These are phyloP conservation scores for Lasiosphaeriaceae sp. DNA, from an alignment of 495 filamentous ascomycete genomes.

Conservation along the genomic window DNA sequence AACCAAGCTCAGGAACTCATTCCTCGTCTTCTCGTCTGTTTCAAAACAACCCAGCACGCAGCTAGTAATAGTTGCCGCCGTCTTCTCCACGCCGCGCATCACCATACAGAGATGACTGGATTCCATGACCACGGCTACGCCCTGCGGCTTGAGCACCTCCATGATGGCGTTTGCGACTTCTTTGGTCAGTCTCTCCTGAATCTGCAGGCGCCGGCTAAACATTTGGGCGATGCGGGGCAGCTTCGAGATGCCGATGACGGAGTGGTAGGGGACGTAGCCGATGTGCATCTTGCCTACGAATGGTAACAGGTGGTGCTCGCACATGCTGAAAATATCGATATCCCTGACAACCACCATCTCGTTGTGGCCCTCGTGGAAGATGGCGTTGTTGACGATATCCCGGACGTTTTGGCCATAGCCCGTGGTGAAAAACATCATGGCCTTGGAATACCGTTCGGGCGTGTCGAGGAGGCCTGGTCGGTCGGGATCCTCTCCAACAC, in stretches of 20 bases:
- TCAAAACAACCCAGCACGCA: slow-evolving; percentile 95
- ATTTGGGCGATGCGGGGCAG: slow-evolving; percentile 93
- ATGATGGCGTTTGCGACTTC: slow-evolving; percentile 93
- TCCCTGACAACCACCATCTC: slow-evolving; percentile 97
- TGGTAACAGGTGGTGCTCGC: slow-evolving; percentile 96
- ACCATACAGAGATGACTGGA: slow-evolving; percentile 98
- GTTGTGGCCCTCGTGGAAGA: slow-evolving; percentile 96
- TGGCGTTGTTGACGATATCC: slow-evolving; percentile 89
- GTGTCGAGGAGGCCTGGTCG: slow-evolving; percentile 85
- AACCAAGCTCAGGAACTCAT: slow-evolving; percentile 83
- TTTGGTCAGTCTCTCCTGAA: slow-evolving; percentile 93
- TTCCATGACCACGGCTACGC: slow-evolving; percentile 96
- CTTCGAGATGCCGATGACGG: slow-evolving; percentile 87
- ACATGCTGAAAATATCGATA: slow-evolving; percentile 92
- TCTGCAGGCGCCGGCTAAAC: slow-evolving; percentile 89
- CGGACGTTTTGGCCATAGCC: slow-evolving; percentile 95
- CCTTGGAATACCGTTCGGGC: slow-evolving; percentile 88
- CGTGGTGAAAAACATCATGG: slow-evolving; percentile 98
- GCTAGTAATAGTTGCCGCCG: slow-evolving; percentile 81
- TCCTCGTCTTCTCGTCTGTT: slow-evolving; percentile 84
- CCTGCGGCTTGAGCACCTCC: slow-evolving; percentile 88
- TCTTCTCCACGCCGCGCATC: slow-evolving; percentile 90
- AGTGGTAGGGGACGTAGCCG: slow-evolving; percentile 85
- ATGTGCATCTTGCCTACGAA: slow-evolving; percentile 99
- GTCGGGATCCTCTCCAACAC: slow-evolving; percentile 91